Evolutionary conservation across 2,329 filamentous ascomycete species (phyloP), one percentile per base, ranked within the genome.

Genomic region (Immersiporthe knoxdaviesiana): DNA sequence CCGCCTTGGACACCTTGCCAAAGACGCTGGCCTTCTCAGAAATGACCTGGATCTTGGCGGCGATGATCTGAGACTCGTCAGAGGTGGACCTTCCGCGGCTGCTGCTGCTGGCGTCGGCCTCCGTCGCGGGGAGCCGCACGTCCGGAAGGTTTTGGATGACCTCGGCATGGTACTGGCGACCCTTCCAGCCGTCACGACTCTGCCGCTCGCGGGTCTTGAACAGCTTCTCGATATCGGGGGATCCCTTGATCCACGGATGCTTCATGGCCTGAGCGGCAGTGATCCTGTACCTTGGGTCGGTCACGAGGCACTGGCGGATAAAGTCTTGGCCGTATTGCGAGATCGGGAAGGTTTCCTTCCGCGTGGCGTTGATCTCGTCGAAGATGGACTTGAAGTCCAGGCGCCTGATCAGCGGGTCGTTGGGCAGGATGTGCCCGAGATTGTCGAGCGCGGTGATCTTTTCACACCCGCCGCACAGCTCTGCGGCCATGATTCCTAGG

Each of bases 401-500:
- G 7, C 39, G 14, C 1, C 62, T 10, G 41, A 73, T 59, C 12
- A 73, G 66, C 30, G 78, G 70, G 37, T 69, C 71, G 12, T 12
- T 41, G 8, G 12, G 14, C 18, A 62, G 56, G n/a, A 32, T 7
- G 2, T 30, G 3, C 21, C 62, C 58, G n/a, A 67, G 30, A 3
- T 39, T 11, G 0, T 74, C 70, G 32, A 78, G 68, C 8, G 39
- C 30, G 1, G 35, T 2, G 16, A 73, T 58, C 16, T 73, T 66
- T 37, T 77, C 68, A 37, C 68, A 71, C 2, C 75, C 75, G 1
- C 72, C 66, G 12, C 78, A 62, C 8, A 80, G 70, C 56, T 77
- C 77, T 1, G 86, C 69, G 0, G 78, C 73, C 4, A 87, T 77
- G 66, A 86, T 78, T 0, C 85, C 85, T 21, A 87, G 74, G 4